phyloP scores from a whole-genome alignment of 441 rosid species.

The Pelargonium fulgidum region DNA sequence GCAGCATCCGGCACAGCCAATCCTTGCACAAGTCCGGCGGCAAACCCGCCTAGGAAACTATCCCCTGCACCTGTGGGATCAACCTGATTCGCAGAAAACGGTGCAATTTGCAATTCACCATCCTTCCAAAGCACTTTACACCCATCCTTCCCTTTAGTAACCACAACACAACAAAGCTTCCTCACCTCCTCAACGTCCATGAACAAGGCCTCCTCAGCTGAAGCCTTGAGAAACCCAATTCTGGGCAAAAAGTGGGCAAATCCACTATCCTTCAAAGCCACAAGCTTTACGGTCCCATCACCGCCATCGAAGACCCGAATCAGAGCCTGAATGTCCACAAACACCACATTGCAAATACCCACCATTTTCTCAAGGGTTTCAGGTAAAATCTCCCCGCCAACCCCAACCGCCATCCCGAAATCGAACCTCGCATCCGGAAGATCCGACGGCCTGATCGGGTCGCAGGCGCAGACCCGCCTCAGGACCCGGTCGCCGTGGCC shows the following conservation, averaged over 20 bases:
- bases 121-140: slow-evolving; percentile 54
- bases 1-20: slow-evolving; percentile 78
- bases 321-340: slow-evolving; percentile 70
- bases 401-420: slow-evolving; percentile 85
- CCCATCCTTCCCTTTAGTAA: slow-evolving; percentile 74
- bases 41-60: slow-evolving; percentile 74
- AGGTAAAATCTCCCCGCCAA: slow-evolving; percentile 79
- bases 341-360: slow-evolving; percentile 54
- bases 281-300: slow-evolving; percentile 61
- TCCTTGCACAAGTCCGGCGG: slow-evolving; percentile 64
- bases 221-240: slow-evolving; percentile 77
- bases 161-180: slow-evolving; percentile 66
- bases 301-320: slow-evolving; percentile 50
- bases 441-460: slow-evolving; percentile 56
- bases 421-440: slow-evolving; percentile 48
- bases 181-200: slow-evolving; percentile 74
- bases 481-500: slow-evolving; percentile 59
- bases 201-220: slow-evolving; percentile 66
- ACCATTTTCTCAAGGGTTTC: slow-evolving; percentile 77
- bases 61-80: slow-evolving; percentile 98
- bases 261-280: slow-evolving; percentile 44
- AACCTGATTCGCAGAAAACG: slow-evolving; percentile 63
- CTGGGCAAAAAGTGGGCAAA: slow-evolving; percentile 46
- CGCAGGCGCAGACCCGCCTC: slow-evolving; percentile 59
- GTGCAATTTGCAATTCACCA: slow-evolving; percentile 39